phyloP scores from a whole-genome alignment of 2,329 filamentous ascomycete species.

The Botrytis pseudocinerea region DNA sequence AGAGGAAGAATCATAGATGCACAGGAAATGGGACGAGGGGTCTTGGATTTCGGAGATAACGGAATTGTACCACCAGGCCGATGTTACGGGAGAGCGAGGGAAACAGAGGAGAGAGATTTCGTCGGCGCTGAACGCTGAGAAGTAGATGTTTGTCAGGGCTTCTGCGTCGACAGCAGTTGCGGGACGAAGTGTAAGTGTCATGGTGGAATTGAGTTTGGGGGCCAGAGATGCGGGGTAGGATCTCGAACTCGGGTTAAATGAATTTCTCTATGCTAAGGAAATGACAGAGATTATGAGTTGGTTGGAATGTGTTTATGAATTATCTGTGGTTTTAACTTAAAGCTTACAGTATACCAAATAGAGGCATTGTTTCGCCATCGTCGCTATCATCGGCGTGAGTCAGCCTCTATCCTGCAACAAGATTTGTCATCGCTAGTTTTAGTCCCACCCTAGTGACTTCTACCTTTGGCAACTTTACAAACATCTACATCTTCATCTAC shows the following conservation, averaged over 20 bases:
- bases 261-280: too few species aligned
- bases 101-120: conserved; percentile 45
- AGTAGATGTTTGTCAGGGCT: conserved; percentile 47
- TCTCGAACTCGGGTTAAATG: background rate
- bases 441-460: background rate
- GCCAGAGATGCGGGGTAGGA: background rate
- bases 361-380: background rate
- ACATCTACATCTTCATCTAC: background rate
- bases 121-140: conserved; percentile 47
- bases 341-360: background rate
- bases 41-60: conserved; percentile 46
- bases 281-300: background rate
- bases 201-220: conserved; percentile 22
- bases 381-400: conserved; percentile 12
- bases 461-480: too few species aligned
- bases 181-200: conserved; percentile 42
- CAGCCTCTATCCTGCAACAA: background rate
- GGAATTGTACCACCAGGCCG: conserved; percentile 43
- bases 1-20: conserved; percentile 43
- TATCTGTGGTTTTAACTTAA: background rate
- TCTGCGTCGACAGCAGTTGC: conserved; percentile 46
- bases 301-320: too few species aligned
- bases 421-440: conserved; percentile 1
- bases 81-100: conserved; percentile 35
- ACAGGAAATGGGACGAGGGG: conserved; percentile 45